Evolutionary conservation across 1,284 basidiomycete genomes (phyloP), one percentile per base, ranked within the genome.

Genomic region (Rhodofomes roseus): DNA sequence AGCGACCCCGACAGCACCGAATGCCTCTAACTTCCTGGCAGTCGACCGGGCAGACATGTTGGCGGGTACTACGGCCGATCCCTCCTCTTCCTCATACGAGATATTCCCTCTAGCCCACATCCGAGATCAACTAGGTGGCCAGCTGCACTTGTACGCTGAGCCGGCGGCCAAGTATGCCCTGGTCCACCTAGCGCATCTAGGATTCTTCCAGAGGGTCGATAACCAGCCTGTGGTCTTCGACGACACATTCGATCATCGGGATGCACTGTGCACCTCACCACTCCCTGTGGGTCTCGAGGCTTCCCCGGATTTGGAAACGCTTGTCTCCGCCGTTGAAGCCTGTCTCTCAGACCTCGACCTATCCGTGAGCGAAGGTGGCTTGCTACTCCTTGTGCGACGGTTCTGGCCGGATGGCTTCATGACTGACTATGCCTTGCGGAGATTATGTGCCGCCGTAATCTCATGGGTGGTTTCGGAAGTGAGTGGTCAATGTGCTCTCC

Each of bases 351-450:
- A 92, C 63, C 70, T 90, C 27, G 85, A 91, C 69, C 74, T 93
- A 23, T 83, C 86, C 0, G 77, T 86, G 34, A 91, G 92, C 66
- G 91, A 94, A 72, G 77, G 82, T 22, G 91, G 86, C 0, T 80
- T 92, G 57, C 71, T 89, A 7, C 73, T 93, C 11, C 75, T 93
- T 18, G 74, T 77, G 11, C 80, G 84, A 54, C 80, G 84, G 62
- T 82, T 90, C 60, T 91, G 86, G 85, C 90, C 91, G 0, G 87
- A 83, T 63, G 80, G 84, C 6, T 78, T 91, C 72, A 80, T 85
- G 48, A 87, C 90, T 7, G 82, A 86, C 25, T 91, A 92, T 70
- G 86, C 81, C 6, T 70, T 83, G 55, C 78, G 75, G 55, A 76
- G 85, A 54, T 71, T 88, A 25, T 74, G 81, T n/a, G 77, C 77